Percentiles rank a stretch among this genome's conserved stretches.
Conservation (phyloP, 2,329 filamentous ascomycete genomes). For the Penicillium sp. region DNA sequence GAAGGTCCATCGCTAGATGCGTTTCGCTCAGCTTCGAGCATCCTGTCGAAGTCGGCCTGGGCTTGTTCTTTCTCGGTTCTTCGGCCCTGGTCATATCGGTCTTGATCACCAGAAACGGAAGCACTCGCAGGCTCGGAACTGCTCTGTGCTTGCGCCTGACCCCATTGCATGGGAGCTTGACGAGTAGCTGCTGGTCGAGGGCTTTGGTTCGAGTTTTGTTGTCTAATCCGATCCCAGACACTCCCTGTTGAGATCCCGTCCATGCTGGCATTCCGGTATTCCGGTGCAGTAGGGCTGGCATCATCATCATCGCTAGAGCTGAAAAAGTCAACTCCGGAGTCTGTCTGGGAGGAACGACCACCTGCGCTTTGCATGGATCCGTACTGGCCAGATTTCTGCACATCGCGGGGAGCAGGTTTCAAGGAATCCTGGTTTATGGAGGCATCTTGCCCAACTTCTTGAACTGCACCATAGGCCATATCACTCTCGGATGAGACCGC, state of each 20-base stretch:
- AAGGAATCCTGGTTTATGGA: background rate
- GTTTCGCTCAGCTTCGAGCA: conserved; percentile 48
- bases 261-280: conserved; percentile 30
- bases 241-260: conserved; percentile 27
- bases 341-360: conserved; percentile 7
- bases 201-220: conserved; percentile 24
- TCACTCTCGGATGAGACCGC: conserved; percentile 11
- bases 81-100: conserved; percentile 24
- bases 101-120: conserved; percentile 7
- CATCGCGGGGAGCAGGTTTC: background rate
- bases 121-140: background rate
- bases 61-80: conserved; percentile 42
- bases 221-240: conserved; percentile 45
- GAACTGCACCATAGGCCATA: background rate
- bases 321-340: conserved; percentile 28
- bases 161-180: conserved; percentile 11
- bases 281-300: conserved; percentile 40
- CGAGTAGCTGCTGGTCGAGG: conserved; percentile 2
- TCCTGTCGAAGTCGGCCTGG: conserved; percentile 48
- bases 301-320: conserved; percentile 37
- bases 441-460: background rate
- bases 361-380: background rate
- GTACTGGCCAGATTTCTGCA: conserved; percentile 1
- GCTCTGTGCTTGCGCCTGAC: conserved; percentile 11
- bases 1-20: conserved; percentile 20